phyloP scores from a whole-genome alignment of 1,139 yeast genomes.

The Debaryomycetaceae sp. region DNA sequence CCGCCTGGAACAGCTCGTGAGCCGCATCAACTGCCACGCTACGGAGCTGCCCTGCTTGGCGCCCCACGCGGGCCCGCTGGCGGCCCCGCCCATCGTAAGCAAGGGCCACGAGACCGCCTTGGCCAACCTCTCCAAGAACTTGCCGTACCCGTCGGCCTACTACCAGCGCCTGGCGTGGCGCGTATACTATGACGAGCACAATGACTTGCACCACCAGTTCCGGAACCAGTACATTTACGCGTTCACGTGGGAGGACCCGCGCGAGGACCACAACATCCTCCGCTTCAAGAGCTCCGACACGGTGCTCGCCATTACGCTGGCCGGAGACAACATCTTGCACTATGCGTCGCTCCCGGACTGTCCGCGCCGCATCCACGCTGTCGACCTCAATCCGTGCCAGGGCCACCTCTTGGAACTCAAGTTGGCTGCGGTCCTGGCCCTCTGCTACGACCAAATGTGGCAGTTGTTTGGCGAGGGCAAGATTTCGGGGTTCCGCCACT shows the following conservation, averaged over 20 bases:
- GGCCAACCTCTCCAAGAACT: conserved; percentile 46
- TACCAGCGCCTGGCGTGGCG: conserved; percentile 72
- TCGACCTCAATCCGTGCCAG: conserved; percentile 76
- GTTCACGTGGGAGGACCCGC: conserved; percentile 86
- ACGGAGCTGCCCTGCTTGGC: conserved; percentile 76
- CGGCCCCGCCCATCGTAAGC: conserved; percentile 22
- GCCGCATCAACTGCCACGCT: conserved; percentile 60
- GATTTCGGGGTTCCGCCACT: conserved; percentile 35
- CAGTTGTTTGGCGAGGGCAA: conserved; percentile 66
- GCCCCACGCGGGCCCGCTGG: conserved; percentile 20
- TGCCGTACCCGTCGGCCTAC: conserved; percentile 71
- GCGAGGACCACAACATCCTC: conserved; percentile 63
- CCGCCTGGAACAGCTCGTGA: conserved; percentile 47
- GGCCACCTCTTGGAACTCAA: conserved; percentile 71
- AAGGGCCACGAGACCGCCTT: conserved; percentile 76
- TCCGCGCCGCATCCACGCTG: conserved; percentile 73
- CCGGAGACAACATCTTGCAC: conserved; percentile 71
- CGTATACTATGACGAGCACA: conserved; percentile 65
- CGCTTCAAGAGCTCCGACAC: conserved; percentile 54
- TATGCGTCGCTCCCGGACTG: conserved; percentile 64
- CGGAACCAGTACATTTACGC: conserved; percentile 73
- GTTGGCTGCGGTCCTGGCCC: conserved; percentile 50
- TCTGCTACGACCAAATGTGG: conserved; percentile 59
- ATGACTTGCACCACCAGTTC: conserved; percentile 60
- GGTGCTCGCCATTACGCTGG: conserved; percentile 74